Percentiles rank a stretch among this genome's conserved stretches.
Evolutionary conservation across 352 stramenopile genomes (phyloP).

Genomic region (Pythium brachiatum): DNA sequence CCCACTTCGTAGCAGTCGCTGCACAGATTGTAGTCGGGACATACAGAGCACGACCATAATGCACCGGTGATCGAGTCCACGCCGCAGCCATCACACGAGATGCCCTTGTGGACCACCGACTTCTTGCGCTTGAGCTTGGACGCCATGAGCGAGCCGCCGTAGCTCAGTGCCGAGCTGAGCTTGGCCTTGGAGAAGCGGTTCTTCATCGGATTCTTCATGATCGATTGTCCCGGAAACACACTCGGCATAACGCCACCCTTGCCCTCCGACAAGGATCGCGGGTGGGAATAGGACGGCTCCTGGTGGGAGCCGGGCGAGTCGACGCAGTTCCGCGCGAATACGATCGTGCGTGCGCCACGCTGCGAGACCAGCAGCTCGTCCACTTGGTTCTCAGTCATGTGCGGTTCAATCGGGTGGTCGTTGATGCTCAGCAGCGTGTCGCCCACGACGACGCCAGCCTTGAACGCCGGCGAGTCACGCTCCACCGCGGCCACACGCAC

Average conservation of each 20-base stretch:
- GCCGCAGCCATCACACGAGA: constrained; percentile 72
- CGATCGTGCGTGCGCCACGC: constrained; percentile 44
- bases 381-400: constrained; percentile 63
- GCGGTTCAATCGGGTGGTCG: constrained; percentile 48
- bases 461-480: constrained; percentile 45
- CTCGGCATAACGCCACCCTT: constrained; percentile 4
- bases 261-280: constrained; percentile 33
- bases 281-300: not conserved
- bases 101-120: constrained; percentile 53
- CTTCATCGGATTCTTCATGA: constrained; percentile 33
- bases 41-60: constrained; percentile 73
- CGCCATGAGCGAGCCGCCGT: constrained; percentile 57
- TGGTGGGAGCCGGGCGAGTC: constrained; percentile 27
- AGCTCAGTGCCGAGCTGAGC: constrained; percentile 62
- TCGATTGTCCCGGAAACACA: constrained; percentile 2
- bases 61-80: constrained; percentile 62
- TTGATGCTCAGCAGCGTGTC: constrained; percentile 68
- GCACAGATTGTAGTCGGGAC: constrained; percentile 69
- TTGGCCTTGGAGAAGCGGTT: constrained; percentile 43
- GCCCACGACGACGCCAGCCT: constrained; percentile 50
- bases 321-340: constrained; percentile 48
- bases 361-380: constrained; percentile 57
- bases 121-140: constrained; percentile 71
- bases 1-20: constrained; percentile 67
- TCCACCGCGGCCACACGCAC: constrained; percentile 60